Evolutionary conservation across 2,329 filamentous ascomycete genomes (phyloP), one percentile per base, ranked within the genome.

Genomic region (Xenoacremonium recifei): DNA sequence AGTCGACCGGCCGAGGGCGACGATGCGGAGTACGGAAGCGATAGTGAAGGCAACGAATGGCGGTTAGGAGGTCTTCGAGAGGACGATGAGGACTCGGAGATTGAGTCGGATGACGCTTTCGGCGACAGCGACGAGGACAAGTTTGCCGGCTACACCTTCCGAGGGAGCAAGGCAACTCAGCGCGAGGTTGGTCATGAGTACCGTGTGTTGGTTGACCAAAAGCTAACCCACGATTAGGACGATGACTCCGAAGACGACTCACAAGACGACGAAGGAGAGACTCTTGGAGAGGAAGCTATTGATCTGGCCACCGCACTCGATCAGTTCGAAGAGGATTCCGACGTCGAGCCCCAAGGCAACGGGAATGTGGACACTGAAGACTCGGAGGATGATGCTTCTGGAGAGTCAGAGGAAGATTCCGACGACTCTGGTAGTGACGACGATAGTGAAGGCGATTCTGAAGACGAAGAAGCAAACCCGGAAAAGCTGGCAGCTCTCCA

Each of bases 1-100:
- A 30, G 65, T 55, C 37, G 65, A 20, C 17, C 64, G 13, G 67
- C 69, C 29, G 67, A 72, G 4, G 70, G 67, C 5, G 77, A 79
- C 15, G 75, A 76, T 32, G 73, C 80, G 13, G 87, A 91, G 44
- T 82, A 84, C 49, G 88, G 87, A 9, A 91, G 85, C 53, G 91
- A 96, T 59, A 89, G 85, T 47, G 87, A 91, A 47, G 90, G 89
- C 17, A 87, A 95, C 56, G 82, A 87, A 58, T 96, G 89, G 89
- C 84, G 77, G 37, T 73, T 95, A 37, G 90, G 91, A 19, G 72
- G 67, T 10, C 45, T 80, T 5, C 72, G 71, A 17, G 70, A 70
- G 13, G 76, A 76, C 21, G 79, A 82, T 27, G 75, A 82, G 16
- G 80, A 84, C 53, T 83, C 79, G 5, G 80, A 83, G 45, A 77